Conservation (phyloP, 768 basidiomycete species). For the Suillus sp. region DNA sequence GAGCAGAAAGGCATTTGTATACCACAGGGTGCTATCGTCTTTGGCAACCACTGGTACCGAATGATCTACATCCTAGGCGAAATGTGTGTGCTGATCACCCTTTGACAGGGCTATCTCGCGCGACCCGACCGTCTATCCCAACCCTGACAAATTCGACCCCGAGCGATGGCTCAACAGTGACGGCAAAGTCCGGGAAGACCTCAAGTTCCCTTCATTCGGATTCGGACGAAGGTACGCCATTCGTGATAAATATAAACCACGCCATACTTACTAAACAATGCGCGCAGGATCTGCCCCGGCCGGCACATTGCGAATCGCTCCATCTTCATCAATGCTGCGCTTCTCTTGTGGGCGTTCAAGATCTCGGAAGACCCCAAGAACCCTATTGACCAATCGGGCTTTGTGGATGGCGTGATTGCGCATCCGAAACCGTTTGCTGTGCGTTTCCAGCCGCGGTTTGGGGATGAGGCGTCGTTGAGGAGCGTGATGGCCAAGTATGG, state of each 20-base stretch:
- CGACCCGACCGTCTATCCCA: conserved; percentile 54
- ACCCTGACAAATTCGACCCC: too few relatives aligned
- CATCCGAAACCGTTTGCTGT: conserved; percentile 66
- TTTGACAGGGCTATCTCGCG: conserved; percentile 51
- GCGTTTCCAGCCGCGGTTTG: conserved; percentile 51
- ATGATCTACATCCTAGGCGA: neutral
- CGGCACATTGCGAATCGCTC: conserved; percentile 63
- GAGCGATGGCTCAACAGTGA: too few relatives aligned
- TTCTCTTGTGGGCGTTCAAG: conserved; percentile 67
- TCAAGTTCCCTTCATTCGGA: conserved; percentile 56
- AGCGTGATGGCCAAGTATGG: conserved; percentile 29
- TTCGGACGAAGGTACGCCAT: conserved; percentile 54
- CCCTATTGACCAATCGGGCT: conserved; percentile 62
- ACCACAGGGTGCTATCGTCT: conserved; percentile 38
- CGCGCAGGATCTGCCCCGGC: conserved; percentile 63
- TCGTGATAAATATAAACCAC: too few relatives aligned
- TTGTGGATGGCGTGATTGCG: conserved; percentile 64
- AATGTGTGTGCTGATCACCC: neutral
- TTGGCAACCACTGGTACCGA: conserved; percentile 39
- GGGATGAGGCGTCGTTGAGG: conserved; percentile 27
- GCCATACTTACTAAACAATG: too few relatives aligned
- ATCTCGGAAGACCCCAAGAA: conserved; percentile 50
- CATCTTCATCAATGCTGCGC: conserved; percentile 64
- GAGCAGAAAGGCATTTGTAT: conserved; percentile 38
- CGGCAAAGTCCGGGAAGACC: conserved; percentile 39